Evolutionary conservation across 73 alveolate genomes (phyloP).

Genomic region (Diophrys appendiculata): DNA sequence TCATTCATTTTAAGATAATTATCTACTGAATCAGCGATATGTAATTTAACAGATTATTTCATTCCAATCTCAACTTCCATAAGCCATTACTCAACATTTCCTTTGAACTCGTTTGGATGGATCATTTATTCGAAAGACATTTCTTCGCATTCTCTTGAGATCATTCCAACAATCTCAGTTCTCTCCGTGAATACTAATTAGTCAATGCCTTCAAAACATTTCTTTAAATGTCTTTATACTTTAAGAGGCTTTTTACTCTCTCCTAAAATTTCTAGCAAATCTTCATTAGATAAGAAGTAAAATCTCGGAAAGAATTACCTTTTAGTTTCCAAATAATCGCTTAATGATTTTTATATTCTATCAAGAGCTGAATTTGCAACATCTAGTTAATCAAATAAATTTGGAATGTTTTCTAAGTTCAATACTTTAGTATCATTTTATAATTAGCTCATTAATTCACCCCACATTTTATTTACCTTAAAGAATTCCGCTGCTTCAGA

Average conservation of each 20-base stretch:
- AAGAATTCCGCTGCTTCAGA: constrained; percentile 91
- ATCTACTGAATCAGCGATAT: not conserved
- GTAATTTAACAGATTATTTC: constrained; percentile 84
- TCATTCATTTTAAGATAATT: constrained; percentile 46
- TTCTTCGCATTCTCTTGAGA: constrained; percentile 95
- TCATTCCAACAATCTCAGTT: constrained; percentile 95
- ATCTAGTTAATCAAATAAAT: constrained; percentile 68
- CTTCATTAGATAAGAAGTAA: constrained; percentile 95
- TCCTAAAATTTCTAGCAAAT: constrained; percentile 94
- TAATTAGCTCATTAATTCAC: constrained; percentile 86
- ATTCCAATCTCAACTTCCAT: constrained; percentile 71
- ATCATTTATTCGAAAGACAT: constrained; percentile 91
- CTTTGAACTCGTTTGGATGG: constrained; percentile 94
- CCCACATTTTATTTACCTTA: constrained; percentile 96
- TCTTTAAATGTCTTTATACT: constrained; percentile 98
- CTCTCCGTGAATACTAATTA: constrained; percentile 84
- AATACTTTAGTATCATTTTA: constrained; percentile 77
- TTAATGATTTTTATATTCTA: constrained; percentile 84
- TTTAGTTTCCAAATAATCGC: constrained; percentile 93
- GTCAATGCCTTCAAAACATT: constrained; percentile 88
- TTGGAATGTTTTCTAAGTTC: constrained; percentile 72
- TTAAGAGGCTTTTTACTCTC: constrained; percentile 97
- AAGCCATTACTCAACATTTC: constrained; percentile 99
- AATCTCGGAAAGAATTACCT: constrained; percentile 99
- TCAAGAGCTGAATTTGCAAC: constrained; percentile 81